These are phyloP conservation scores for Geotrichum fermentans DNA, from an alignment of 1,139 yeast species.

Conservation along the genomic window DNA sequence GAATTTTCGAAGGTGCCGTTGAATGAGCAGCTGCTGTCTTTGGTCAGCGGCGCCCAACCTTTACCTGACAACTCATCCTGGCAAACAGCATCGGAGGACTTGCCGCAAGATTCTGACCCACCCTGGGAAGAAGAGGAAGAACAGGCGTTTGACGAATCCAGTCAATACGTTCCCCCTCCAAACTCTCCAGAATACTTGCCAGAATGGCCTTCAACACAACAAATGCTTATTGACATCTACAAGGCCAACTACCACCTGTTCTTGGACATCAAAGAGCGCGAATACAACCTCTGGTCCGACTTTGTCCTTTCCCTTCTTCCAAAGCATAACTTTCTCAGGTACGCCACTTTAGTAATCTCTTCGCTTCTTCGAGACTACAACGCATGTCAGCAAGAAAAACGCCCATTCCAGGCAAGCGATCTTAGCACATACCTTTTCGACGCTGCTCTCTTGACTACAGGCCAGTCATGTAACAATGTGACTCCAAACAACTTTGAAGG, in stretches of 20 bases:
- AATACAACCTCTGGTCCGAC: constrained; percentile 3
- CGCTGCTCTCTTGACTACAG: constrained; percentile 1
- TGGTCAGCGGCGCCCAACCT: too few species aligned
- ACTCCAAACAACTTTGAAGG: constrained; percentile 12
- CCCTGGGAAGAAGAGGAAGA: too few species aligned
- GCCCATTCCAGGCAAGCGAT: constrained; percentile 9
- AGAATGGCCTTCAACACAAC: not conserved
- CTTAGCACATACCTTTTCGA: constrained; percentile 3
- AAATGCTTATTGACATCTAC: constrained; percentile 8
- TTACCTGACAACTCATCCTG: too few species aligned
- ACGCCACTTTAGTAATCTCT: not conserved
- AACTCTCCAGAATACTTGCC: not conserved
- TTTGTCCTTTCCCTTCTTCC: not conserved
- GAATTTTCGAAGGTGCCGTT: constrained; percentile 7
- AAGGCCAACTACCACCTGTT: not conserved
- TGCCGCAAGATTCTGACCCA: too few species aligned
- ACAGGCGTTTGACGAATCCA: too few species aligned
- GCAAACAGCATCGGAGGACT: too few species aligned
- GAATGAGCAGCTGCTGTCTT: constrained; percentile 3
- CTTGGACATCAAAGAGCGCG: not conserved
- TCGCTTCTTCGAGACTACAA: constrained; percentile 5
- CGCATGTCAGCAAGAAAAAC: not conserved
- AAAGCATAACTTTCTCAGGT: constrained; percentile 1
- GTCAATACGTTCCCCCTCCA: not conserved
- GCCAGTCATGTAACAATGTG: constrained; percentile 1